Evolutionary conservation across 2,329 filamentous ascomycete genomes (phyloP), one percentile per base, ranked within the genome.

Genomic region (Fusarium lateritium): DNA sequence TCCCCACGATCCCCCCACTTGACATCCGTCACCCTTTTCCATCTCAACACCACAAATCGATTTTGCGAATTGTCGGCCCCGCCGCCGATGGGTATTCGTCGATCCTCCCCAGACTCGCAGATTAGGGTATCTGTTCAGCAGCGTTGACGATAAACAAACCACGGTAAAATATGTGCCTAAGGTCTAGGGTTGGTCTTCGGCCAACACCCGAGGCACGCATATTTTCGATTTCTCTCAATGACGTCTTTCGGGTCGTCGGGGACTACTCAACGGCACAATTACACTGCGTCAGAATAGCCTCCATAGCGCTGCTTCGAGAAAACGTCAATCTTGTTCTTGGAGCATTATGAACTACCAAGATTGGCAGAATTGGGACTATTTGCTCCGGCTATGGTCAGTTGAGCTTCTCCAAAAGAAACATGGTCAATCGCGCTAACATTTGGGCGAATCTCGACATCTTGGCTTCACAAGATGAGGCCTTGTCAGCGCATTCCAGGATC

Each of bases 1-100:
- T 73, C 70, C 70, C 67, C 72, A 73, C 70, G 72, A 40, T 45
- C 65, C 70, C 71, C 72, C 72, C 70, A 72, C 68, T 62, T 53
- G 46, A 52, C 33, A 50, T 54, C 58, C 58, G 55, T 56, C 50
- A 60, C 61, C 46, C 34, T 68, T 46, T 45, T 71, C 60, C 39
- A 62, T 44, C 52, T 67, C 58, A 66, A 62, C 58, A 64, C 52
- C 53, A 66, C 17, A 39, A 51, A 33, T 50, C 44, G 64, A 64
- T 65, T 62, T 62, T 47, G 56, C 58, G 67, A 69, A 64, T 66
- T 61, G 62, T 61, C 31, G 55, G 64, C 61, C 65, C 71, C 71
- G 66, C 70, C 59, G 60, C 56, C 22, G 47, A 67, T 59, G 58
- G 50, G 54, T 39, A 65, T 65, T 49, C 47, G 67, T 63, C 62